phyloP scores from a whole-genome alignment of 257 asterid genomes.

The Rhazya stricta region DNA sequence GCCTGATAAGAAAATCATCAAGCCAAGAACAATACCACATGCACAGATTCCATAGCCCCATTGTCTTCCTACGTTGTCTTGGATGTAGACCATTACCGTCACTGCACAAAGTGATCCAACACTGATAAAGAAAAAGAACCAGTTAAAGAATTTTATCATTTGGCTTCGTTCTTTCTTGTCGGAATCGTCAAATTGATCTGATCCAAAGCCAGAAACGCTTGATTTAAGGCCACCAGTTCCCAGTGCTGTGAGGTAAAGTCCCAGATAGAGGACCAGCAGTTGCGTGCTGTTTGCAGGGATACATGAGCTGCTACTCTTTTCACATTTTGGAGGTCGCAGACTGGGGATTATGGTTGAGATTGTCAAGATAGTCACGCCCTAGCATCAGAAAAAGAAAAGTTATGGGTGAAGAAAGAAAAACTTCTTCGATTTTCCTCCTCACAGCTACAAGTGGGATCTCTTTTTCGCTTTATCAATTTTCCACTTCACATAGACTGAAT shows the following conservation, averaged over 20 bases:
- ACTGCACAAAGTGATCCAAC: constrained; percentile 75
- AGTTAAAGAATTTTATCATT: constrained; percentile 73
- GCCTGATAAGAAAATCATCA: constrained; percentile 50
- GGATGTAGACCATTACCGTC: constrained; percentile 69
- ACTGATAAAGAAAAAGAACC: constrained; percentile 86
- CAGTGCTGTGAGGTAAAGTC: constrained; percentile 72
- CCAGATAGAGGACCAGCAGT: constrained; percentile 48
- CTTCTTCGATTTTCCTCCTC: constrained; percentile 16
- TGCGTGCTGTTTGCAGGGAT: constrained; percentile 57
- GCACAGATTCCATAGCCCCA: constrained; percentile 91
- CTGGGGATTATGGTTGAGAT: constrained; percentile 63
- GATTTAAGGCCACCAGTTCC: constrained; percentile 91
- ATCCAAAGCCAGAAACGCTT: constrained; percentile 85
- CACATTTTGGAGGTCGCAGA: constrained; percentile 73
- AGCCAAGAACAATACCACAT: constrained; percentile 51
- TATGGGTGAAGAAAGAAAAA: background rate
- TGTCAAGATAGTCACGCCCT: constrained; percentile 77
- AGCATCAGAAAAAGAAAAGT: background rate
- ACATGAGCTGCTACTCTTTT: constrained; percentile 39
- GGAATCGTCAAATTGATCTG: constrained; percentile 78
- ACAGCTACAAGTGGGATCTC: constrained; percentile 1
- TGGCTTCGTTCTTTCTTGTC: constrained; percentile 48
- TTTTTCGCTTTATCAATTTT: background rate
- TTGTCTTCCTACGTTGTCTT: constrained; percentile 66
- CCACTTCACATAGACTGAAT: background rate